phyloP scores from a whole-genome alignment of 208 protist species.

The Leptomonas pyrrhocoris region DNA sequence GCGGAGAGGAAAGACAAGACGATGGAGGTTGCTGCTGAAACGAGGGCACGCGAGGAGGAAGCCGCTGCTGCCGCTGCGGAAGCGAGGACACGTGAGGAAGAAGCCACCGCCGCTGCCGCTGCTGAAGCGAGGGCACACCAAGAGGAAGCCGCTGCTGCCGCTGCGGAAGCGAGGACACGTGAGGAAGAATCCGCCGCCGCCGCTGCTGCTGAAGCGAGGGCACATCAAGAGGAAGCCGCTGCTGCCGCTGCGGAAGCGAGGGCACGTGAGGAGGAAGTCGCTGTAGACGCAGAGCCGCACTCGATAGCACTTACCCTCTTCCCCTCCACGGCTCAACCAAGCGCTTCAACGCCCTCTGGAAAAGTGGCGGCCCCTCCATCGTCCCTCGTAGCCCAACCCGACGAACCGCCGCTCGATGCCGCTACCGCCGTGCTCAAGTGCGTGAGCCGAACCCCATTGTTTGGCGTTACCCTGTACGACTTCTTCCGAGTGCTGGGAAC shows the following conservation, averaged over 20 bases:
- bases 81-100: constrained; percentile 12
- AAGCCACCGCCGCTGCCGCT: neutral
- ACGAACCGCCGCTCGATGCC: neutral
- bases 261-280: constrained; percentile 4
- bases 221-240: constrained; percentile 3
- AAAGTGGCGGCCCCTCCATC: neutral
- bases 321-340: neutral
- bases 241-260: constrained; percentile 4
- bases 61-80: neutral
- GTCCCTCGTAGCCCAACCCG: neutral
- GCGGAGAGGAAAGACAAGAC: neutral
- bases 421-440: neutral
- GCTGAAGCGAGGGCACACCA: constrained; percentile 5
- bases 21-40: neutral
- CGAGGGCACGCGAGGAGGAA: constrained; percentile 8
- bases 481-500: constrained; percentile 35
- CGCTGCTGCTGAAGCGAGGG: constrained; percentile 1
- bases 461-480: constrained; percentile 22
- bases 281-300: neutral
- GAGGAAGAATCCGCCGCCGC: constrained; percentile 1
- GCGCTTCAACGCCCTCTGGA: neutral
- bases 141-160: constrained; percentile 1
- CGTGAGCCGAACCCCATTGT: constrained; percentile 4
- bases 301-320: constrained; percentile 1
- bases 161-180: constrained; percentile 5